Percentiles rank a stretch among this genome's conserved stretches.
phyloP scores from a whole-genome alignment of 1,139 yeast genomes.

The Candida gigantensis region DNA sequence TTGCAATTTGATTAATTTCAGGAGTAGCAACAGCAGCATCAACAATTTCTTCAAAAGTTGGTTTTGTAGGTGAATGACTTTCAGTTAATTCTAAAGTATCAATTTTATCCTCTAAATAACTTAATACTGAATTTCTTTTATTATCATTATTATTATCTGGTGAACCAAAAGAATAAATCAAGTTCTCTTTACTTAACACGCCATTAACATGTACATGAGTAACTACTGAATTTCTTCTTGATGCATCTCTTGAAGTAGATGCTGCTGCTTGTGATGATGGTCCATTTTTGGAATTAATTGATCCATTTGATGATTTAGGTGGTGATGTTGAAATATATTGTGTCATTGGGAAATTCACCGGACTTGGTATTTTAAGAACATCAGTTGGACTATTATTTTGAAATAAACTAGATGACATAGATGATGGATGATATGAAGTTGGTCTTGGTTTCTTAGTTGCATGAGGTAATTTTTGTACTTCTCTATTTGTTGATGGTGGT shows the following conservation, averaged over 20 bases:
- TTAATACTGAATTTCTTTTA: conserved; percentile 45
- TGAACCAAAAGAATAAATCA: conserved; percentile 7
- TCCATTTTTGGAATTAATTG: conserved; percentile 9
- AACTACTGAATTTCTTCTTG: conserved; percentile 46
- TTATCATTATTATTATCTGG: conserved; percentile 32
- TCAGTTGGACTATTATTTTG: conserved; percentile 27
- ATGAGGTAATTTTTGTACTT: conserved; percentile 38
- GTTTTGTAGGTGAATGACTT: conserved; percentile 14
- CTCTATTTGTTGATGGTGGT: conserved; percentile 19
- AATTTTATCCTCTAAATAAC: conserved; percentile 50
- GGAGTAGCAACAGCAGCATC: conserved; percentile 22
- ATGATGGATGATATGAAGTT: conserved; percentile 73
- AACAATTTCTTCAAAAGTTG: conserved; percentile 7
- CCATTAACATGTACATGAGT: conserved; percentile 52
- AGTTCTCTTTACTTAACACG: conserved; percentile 39
- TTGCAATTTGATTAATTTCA: conserved; percentile 31
- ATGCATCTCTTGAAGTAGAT: conserved; percentile 10
- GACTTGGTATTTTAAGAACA: conserved; percentile 36
- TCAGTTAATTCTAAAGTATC: conserved; percentile 42
- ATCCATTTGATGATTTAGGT: conserved; percentile 20
- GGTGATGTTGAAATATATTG: conserved; percentile 44
- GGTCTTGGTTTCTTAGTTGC: conserved; percentile 68
- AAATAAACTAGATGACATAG: conserved; percentile 41
- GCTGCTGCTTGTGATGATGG: too few relatives aligned
- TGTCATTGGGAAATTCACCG: conserved; percentile 36